A percentile compares a stretch with the other conserved stretches of the same genome.
Conservation (phyloP, 2,329 filamentous ascomycete genomes). For the Cercospora zeae-maydis region DNA sequence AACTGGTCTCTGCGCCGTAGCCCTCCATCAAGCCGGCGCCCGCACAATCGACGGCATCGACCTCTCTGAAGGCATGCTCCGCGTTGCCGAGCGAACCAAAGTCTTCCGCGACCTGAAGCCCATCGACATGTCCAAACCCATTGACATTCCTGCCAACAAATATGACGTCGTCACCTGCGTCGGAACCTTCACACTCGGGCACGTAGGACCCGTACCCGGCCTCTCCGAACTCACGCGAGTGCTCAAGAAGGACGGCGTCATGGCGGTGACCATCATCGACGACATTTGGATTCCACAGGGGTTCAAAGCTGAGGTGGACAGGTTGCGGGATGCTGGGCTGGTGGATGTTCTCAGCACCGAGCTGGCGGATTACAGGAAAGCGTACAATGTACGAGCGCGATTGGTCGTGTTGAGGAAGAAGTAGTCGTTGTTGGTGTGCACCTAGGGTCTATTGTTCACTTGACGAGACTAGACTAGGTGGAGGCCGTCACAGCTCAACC, state of each 20-base stretch:
- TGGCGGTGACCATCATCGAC: slow-evolving; percentile 53
- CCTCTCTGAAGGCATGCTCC: slow-evolving; percentile 53
- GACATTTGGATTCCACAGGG: slow-evolving; percentile 50
- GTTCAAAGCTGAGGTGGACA: slow-evolving; percentile 47
- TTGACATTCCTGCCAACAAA: slow-evolving; percentile 40
- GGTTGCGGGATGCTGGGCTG: slow-evolving; percentile 35
- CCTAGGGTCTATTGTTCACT: background rate
- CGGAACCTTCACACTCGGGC: slow-evolving; percentile 55
- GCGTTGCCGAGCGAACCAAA: slow-evolving; percentile 48
- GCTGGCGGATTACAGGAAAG: slow-evolving; percentile 34
- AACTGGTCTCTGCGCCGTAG: slow-evolving; percentile 45
- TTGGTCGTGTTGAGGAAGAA: slow-evolving; percentile 30
- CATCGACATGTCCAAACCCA: slow-evolving; percentile 47
- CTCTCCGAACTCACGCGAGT: slow-evolving; percentile 52
- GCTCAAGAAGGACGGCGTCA: slow-evolving; percentile 46
- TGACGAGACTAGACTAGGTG: background rate
- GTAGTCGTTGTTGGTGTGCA: background rate
- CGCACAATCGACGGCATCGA: slow-evolving; percentile 53
- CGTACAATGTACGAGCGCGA: slow-evolving; percentile 19
- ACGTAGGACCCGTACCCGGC: slow-evolving; percentile 51
- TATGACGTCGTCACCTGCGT: slow-evolving; percentile 54
- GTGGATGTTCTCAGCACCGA: slow-evolving; percentile 39
- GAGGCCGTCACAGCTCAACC: slow-evolving; percentile 9
- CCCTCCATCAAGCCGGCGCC: slow-evolving; percentile 45
- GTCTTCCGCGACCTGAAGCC: slow-evolving; percentile 47